phyloP scores from a whole-genome alignment of 768 basidiomycete genomes.

The Rhizopogon roseolus region DNA sequence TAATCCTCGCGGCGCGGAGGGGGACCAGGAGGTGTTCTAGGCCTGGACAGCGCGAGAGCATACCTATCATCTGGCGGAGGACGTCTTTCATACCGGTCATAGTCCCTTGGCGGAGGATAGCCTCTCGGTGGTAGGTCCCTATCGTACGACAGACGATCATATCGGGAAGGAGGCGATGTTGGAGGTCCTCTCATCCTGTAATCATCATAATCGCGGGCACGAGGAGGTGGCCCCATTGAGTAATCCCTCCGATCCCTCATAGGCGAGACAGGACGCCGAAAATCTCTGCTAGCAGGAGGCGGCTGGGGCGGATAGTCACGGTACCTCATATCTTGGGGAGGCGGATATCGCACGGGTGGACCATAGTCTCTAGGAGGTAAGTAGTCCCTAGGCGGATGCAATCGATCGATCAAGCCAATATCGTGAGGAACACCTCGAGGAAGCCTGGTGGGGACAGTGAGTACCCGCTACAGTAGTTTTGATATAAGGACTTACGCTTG shows the following conservation, averaged over 20 bases:
- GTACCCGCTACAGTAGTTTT: not conserved
- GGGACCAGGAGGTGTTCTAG: constrained; percentile 52
- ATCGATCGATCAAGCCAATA: constrained; percentile 52
- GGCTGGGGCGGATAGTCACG: constrained; percentile 47
- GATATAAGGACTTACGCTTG: constrained; percentile 39
- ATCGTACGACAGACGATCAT: constrained; percentile 45
- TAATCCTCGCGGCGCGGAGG: constrained; percentile 59
- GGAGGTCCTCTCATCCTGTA: constrained; percentile 52
- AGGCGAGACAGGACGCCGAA: constrained; percentile 55
- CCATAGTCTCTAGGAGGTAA: constrained; percentile 33
- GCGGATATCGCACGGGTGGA: constrained; percentile 37
- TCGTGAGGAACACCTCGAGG: constrained; percentile 41
- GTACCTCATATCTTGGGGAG: constrained; percentile 51
- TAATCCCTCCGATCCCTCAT: constrained; percentile 70
- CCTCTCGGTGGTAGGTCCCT: constrained; percentile 46
- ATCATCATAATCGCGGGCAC: constrained; percentile 66
- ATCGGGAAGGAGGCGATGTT: constrained; percentile 43
- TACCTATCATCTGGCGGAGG: constrained; percentile 38
- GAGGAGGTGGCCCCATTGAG: constrained; percentile 38
- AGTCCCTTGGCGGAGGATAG: constrained; percentile 48
- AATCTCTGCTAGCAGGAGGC: constrained; percentile 46
- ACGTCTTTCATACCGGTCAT: constrained; percentile 61
- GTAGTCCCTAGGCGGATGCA: constrained; percentile 50
- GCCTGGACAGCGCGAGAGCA: constrained; percentile 34
- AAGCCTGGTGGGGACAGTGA: constrained; percentile 22